A percentile compares a stretch with the other conserved stretches of the same genome.
These are phyloP conservation scores for Huntiella savannae DNA, from an alignment of 2,329 filamentous ascomycete species.

Conservation along the genomic window DNA sequence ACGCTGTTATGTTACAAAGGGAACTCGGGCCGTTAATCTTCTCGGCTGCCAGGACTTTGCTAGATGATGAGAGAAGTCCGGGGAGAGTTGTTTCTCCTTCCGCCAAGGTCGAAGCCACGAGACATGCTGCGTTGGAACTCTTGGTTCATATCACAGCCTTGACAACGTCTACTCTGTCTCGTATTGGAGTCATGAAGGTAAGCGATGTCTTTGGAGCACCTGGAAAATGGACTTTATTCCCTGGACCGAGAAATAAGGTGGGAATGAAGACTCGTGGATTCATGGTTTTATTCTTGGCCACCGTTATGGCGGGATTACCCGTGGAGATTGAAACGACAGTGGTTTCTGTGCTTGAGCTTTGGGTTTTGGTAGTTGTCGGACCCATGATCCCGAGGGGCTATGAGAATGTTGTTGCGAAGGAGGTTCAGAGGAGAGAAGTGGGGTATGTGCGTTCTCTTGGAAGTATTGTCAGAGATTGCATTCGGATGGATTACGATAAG, in stretches of 20 bases:
- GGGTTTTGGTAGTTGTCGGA: conserved; percentile 32
- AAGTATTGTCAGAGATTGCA: conserved; percentile 15
- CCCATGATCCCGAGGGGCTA: conserved; percentile 26
- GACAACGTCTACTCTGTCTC: conserved; percentile 26
- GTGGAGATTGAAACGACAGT: conserved; percentile 28
- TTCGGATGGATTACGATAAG: conserved; percentile 27
- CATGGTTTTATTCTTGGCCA: conserved; percentile 31
- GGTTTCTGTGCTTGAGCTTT: conserved; percentile 30
- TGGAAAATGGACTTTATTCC: conserved; percentile 30
- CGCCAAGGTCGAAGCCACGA: conserved; percentile 13
- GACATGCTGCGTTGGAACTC: conserved; percentile 24
- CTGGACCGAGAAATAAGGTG: conserved; percentile 22
- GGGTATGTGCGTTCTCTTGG: conserved; percentile 25
- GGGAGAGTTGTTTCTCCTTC: not conserved
- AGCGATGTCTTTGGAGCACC: conserved; percentile 25
- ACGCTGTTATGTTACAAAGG: conserved; percentile 24
- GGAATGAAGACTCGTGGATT: conserved; percentile 24
- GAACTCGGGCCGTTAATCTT: conserved; percentile 29
- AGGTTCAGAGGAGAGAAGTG: conserved; percentile 24
- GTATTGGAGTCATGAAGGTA: conserved; percentile 25
- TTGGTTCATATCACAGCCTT: conserved; percentile 26
- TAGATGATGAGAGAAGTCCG: conserved; percentile 13
- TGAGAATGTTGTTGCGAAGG: conserved; percentile 30
- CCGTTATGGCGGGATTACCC: conserved; percentile 27
- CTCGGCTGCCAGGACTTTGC: conserved; percentile 24